These are phyloP conservation scores for Telfairia occidentalis DNA, from an alignment of 331 rosid genomes.

Conservation along the genomic window DNA sequence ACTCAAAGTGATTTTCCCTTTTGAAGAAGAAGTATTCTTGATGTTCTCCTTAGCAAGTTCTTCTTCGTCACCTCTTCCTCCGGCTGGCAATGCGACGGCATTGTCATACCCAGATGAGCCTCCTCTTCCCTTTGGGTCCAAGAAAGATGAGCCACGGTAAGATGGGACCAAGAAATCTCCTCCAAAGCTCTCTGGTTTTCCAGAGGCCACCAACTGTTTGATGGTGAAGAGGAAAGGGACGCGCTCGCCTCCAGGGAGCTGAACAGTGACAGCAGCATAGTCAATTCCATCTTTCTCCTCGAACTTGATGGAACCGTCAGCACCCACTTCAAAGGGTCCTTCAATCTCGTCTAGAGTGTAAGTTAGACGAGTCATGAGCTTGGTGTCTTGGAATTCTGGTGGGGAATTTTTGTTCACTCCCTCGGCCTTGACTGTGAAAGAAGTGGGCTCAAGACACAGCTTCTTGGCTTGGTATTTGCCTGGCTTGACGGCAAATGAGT, in stretches of 20 bases:
- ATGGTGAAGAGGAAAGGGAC: constrained; percentile 95
- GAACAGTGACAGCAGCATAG: constrained; percentile 89
- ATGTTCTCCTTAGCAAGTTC: constrained; percentile 64
- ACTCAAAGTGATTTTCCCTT: constrained; percentile 62
- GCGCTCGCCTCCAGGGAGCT: constrained; percentile 92
- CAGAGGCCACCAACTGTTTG: constrained; percentile 82
- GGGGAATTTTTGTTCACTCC: constrained; percentile 70
- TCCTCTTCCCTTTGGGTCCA: constrained; percentile 99
- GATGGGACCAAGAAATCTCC: constrained; percentile 80
- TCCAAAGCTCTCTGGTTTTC: constrained; percentile 59
- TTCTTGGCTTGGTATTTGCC: constrained; percentile 82
- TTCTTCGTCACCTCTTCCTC: constrained; percentile 96
- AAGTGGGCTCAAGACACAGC: constrained; percentile 83
- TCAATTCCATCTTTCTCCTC: constrained; percentile 95
- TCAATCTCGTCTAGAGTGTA: constrained; percentile 95
- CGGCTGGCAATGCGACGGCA: constrained; percentile 88
- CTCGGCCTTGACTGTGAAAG: constrained; percentile 93
- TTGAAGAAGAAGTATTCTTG: constrained; percentile 50
- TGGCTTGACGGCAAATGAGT: constrained; percentile 56
- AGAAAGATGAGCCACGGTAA: constrained; percentile 84
- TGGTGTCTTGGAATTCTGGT: constrained; percentile 79
- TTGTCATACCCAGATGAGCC: constrained; percentile 86
- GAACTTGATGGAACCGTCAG: constrained; percentile 64
- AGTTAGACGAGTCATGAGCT: constrained; percentile 96
- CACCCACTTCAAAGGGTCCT: constrained; percentile 76